A percentile compares a stretch with the other conserved stretches of the same genome.
Evolutionary conservation across 495 filamentous ascomycete species (phyloP).

Genomic region (Podospora sp.): DNA sequence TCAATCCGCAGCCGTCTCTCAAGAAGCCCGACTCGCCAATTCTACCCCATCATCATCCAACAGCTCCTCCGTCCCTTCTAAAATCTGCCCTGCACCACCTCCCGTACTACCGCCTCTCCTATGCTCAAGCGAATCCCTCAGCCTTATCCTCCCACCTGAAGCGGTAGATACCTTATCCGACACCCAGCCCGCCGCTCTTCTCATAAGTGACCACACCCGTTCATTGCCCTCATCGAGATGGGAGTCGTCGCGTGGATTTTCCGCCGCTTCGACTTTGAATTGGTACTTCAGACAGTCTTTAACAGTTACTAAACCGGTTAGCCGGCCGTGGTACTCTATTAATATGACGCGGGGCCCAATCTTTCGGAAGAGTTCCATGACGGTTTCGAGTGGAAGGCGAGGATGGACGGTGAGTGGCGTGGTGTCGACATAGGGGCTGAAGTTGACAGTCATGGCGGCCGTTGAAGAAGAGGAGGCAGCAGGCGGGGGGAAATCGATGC

Average conservation of each 20-base stretch:
- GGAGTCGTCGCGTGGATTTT: slow-evolving; percentile 62
- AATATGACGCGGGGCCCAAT: slow-evolving; percentile 93
- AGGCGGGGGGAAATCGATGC: slow-evolving; percentile 34
- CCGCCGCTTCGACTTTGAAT: slow-evolving; percentile 91
- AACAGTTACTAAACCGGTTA: slow-evolving; percentile 86
- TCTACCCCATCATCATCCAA: slow-evolving; percentile 61
- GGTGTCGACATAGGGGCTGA: slow-evolving; percentile 84
- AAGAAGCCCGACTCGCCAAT: slow-evolving; percentile 52
- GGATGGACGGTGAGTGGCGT: slow-evolving; percentile 92
- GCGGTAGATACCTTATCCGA: slow-evolving; percentile 51
- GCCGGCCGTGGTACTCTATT: slow-evolving; percentile 82
- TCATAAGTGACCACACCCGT: slow-evolving; percentile 67
- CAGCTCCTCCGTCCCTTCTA: slow-evolving; percentile 67
- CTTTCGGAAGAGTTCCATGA: slow-evolving; percentile 99
- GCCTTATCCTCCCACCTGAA: slow-evolving; percentile 52
- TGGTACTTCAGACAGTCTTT: slow-evolving; percentile 98
- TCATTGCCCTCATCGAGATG: slow-evolving; percentile 58
- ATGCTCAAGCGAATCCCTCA: slow-evolving; percentile 40
- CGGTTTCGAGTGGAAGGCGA: slow-evolving; percentile 88
- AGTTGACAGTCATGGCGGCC: slow-evolving; percentile 64
- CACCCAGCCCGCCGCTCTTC: slow-evolving; percentile 58
- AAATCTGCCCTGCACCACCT: slow-evolving; percentile 45
- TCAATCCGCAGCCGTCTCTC: background rate
- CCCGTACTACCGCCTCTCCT: slow-evolving; percentile 24
- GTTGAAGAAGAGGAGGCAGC: slow-evolving; percentile 59